Conservation (phyloP, 768 basidiomycete species). For the Macrolepiota fuliginosa region DNA sequence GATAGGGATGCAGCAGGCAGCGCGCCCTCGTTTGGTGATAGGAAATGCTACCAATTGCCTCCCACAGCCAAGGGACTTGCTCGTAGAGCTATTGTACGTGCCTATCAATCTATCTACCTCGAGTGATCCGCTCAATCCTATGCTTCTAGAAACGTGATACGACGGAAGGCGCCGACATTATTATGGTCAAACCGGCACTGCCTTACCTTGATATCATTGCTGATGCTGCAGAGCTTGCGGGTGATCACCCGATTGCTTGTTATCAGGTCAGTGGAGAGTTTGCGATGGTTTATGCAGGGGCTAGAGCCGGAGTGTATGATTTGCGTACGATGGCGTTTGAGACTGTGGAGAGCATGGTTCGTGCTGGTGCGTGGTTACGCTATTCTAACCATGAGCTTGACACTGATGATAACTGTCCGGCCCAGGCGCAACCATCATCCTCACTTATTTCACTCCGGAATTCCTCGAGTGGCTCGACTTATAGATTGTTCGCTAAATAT, state of each 20-base stretch:
- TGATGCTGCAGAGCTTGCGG: slow-evolving; percentile 78
- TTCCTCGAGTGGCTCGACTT: slow-evolving; percentile 82
- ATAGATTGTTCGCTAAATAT: not conserved
- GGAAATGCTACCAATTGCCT: slow-evolving; percentile 98
- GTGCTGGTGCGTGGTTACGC: slow-evolving; percentile 67
- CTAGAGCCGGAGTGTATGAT: slow-evolving; percentile 90
- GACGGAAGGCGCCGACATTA: slow-evolving; percentile 91
- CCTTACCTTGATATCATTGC: slow-evolving; percentile 97
- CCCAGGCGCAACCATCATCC: slow-evolving; percentile 83
- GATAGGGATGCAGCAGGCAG: slow-evolving; percentile 95
- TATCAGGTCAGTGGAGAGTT: slow-evolving; percentile 99
- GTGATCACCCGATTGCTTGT: slow-evolving; percentile 90
- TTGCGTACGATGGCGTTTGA: slow-evolving; percentile 94
- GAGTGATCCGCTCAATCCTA: slow-evolving; percentile 4
- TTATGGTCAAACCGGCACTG: slow-evolving; percentile 97
- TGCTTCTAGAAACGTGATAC: slow-evolving; percentile 74
- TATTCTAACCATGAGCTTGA: not conserved
- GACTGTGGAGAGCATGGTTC: slow-evolving; percentile 84
- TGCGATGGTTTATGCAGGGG: slow-evolving; percentile 96
- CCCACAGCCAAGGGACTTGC: slow-evolving; percentile 87
- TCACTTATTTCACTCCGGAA: slow-evolving; percentile 96
- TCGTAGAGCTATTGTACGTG: slow-evolving; percentile 83
- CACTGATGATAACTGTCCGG: not conserved
- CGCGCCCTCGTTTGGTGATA: slow-evolving; percentile 90
- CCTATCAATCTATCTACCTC: not conserved